Base-by-base conservation (phyloP, 345 rosid species). In the Linum tenue region DNA sequence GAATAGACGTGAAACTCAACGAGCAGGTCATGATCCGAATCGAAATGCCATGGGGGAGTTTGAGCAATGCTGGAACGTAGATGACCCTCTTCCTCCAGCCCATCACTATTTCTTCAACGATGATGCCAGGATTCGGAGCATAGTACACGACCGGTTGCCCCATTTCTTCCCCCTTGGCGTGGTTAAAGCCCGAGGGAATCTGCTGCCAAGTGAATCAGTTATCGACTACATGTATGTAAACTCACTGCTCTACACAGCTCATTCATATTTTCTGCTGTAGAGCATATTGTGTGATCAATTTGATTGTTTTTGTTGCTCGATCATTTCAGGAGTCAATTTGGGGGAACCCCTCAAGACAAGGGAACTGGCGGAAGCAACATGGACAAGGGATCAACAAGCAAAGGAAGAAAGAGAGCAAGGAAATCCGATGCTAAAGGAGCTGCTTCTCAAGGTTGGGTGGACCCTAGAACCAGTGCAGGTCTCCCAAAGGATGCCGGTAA, bases 401-500 rank as follows among this genome's bases (percentile, higher is more conserved):
- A 22, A 70, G 76, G 81, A 64, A 66, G 77, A 64, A 75, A 69
- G 39, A 87, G 75, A 73, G 73, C 86, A 65, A 79, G 57, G 62
- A 74, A 64, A 56, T 73, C 82, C 62, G 74, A 59, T 63, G 65
- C 73, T 63, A 72, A 62, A 69, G 79, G 70, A 66, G 74, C 40
- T 31, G 50, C 73, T 65, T 68, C 81, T 17, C 81, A 75, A 69
- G 83, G 84, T 51, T 91, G 94, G 96, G 73, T 80, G 62, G 78
- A 83, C 71, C 86, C 89, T 59, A 85, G 74, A 76, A 64, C 64
- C 70, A 78, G 79, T 69, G 39, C 74, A 58, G 56, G 77, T 7
- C 44, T 59, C 69, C 89, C 95, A 11, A 88, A 75, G 72, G 86
- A 90, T 84, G 97, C 86, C 66, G 89, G 90, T 35, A 92, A 83